phyloP scores from a whole-genome alignment of 208 protist species.

The Trichomonas vaginalis region DNA sequence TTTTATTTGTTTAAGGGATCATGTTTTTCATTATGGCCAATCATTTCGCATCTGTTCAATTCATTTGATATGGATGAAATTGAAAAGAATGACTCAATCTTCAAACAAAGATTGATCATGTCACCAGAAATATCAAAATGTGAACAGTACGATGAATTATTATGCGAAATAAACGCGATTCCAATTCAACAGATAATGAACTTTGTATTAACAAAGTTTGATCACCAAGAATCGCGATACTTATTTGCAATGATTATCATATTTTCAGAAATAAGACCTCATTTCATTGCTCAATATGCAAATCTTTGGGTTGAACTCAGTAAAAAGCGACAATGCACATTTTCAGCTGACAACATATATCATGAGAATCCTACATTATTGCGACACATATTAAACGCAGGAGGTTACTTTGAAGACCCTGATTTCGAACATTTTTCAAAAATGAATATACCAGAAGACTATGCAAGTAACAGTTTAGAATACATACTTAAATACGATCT shows the following conservation, averaged over 20 bases:
- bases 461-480: background rate
- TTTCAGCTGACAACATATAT: background rate
- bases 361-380: background rate
- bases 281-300: background rate
- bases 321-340: background rate
- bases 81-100: too few species aligned
- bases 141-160: background rate
- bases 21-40: too few species aligned
- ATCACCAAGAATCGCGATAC: background rate
- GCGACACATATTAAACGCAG: background rate
- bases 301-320: background rate
- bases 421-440: background rate
- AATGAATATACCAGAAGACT: background rate
- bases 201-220: background rate
- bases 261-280: background rate
- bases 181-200: background rate
- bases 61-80: too few species aligned
- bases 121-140: background rate
- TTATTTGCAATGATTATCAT: background rate
- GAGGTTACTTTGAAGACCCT: background rate
- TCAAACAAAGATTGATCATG: background rate
- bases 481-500: background rate
- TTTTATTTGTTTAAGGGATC: too few species aligned
- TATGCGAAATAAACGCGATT: background rate
- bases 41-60: too few species aligned